Evolutionary conservation across 768 basidiomycete genomes (phyloP).

Genomic region (Tricholoma sp.): DNA sequence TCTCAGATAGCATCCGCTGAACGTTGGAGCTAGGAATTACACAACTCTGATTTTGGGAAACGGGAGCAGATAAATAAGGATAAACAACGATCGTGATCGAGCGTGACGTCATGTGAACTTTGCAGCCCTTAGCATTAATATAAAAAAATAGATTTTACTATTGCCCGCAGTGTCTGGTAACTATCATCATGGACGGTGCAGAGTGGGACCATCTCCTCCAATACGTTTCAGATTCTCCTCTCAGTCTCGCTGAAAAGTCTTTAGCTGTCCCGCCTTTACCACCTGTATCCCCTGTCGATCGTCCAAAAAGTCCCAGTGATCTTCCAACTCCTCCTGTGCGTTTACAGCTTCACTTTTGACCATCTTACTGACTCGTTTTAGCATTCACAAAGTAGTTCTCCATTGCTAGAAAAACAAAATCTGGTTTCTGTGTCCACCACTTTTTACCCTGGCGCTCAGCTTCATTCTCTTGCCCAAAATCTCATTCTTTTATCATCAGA

Average conservation of each 20-base stretch:
- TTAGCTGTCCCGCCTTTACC: too few species aligned
- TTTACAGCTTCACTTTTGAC: background rate
- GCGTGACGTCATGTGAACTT: slow-evolving; percentile 8
- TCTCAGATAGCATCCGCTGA: background rate
- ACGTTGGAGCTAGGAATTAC: slow-evolving; percentile 55
- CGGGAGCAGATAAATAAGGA: slow-evolving; percentile 78
- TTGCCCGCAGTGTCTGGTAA: background rate
- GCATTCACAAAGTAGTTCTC: slow-evolving; percentile 34
- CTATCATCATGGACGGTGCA: slow-evolving; percentile 31
- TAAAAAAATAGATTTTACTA: background rate
- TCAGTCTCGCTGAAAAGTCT: slow-evolving; percentile 27
- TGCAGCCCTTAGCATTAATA: slow-evolving; percentile 1
- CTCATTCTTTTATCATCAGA: slow-evolving; percentile 66
- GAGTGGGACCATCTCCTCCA: slow-evolving; percentile 64
- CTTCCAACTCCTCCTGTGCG: slow-evolving; percentile 66
- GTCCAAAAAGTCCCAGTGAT: slow-evolving; percentile 20
- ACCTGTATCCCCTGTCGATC: slow-evolving; percentile 14
- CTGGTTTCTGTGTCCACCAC: slow-evolving; percentile 79
- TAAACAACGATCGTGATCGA: slow-evolving; percentile 33
- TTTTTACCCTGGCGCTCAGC: slow-evolving; percentile 68
- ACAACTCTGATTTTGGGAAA: slow-evolving; percentile 86
- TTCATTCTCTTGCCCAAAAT: slow-evolving; percentile 53
- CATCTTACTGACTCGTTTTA: background rate
- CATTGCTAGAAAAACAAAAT: slow-evolving; percentile 34
- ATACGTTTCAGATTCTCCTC: slow-evolving; percentile 47